Evolutionary conservation across 495 filamentous ascomycete genomes (phyloP).

Genomic region (Penicillium dipodomyicola): DNA sequence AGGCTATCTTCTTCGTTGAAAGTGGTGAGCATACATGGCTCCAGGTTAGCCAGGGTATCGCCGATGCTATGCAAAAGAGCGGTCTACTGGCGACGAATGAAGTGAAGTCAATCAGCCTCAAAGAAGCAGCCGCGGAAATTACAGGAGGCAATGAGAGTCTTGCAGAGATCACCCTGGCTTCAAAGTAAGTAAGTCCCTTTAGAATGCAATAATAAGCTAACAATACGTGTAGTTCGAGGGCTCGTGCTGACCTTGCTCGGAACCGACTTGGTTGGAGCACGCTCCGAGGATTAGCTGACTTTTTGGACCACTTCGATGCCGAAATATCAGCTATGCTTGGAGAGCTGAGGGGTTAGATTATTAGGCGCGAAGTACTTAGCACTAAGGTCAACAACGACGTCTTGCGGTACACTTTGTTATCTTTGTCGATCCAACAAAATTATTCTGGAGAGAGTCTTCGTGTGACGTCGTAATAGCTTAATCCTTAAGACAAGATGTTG

Average conservation of each 20-base stretch:
- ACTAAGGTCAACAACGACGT: too few relatives aligned
- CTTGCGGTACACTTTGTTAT: too few relatives aligned
- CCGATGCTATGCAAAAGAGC: constrained; percentile 31
- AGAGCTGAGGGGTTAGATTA: not conserved
- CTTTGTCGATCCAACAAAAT: too few relatives aligned
- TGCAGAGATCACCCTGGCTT: constrained; percentile 37
- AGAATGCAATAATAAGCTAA: not conserved
- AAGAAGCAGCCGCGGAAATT: constrained; percentile 32
- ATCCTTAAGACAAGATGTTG: too few relatives aligned
- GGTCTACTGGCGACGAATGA: constrained; percentile 30
- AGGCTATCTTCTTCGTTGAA: constrained; percentile 46
- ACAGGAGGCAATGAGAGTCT: constrained; percentile 20
- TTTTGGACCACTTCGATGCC: constrained; percentile 7
- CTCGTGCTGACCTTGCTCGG: constrained; percentile 7
- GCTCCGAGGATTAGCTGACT: not conserved
- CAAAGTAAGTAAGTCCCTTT: constrained; percentile 16
- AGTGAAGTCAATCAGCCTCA: constrained; percentile 31
- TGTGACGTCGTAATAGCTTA: too few relatives aligned
- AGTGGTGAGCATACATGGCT: constrained; percentile 41
- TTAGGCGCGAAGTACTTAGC: not conserved
- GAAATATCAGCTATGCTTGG: constrained; percentile 6
- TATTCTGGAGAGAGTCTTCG: too few relatives aligned
- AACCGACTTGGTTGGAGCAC: constrained; percentile 5
- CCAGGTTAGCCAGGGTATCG: constrained; percentile 37
- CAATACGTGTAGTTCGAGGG: not conserved